These are phyloP conservation scores for Backusella tarrabulga DNA, from an alignment of 192 early-diverging fungal genomes.

Conservation along the genomic window DNA sequence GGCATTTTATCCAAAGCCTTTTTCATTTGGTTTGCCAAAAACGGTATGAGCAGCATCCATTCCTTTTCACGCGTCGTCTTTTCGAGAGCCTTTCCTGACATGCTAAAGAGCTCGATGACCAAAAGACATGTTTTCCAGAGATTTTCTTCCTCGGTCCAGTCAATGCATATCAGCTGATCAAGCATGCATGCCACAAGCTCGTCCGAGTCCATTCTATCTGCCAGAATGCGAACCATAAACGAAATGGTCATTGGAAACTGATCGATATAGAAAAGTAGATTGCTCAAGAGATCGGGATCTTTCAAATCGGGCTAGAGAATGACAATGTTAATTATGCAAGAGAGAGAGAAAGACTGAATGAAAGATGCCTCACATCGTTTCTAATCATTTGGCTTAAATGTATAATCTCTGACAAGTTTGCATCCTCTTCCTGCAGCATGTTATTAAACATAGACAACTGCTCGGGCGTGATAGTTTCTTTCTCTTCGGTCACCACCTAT, in stretches of 20 bases:
- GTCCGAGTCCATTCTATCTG: neutral
- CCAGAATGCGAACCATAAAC: neutral
- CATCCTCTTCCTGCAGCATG: neutral
- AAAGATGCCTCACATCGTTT: neutral
- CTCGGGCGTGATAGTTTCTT: neutral
- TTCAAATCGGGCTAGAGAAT: neutral
- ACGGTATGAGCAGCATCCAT: conserved; percentile 9
- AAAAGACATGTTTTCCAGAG: neutral
- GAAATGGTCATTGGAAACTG: neutral
- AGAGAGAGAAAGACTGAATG: neutral
- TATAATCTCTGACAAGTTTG: neutral
- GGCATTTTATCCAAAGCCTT: neutral
- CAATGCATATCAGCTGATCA: neutral
- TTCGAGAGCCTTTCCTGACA: neutral
- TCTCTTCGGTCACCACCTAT: neutral
- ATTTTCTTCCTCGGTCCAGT: neutral
- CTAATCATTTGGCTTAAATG: neutral
- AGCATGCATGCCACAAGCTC: neutral
- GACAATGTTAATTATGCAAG: neutral
- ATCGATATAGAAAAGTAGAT: neutral
- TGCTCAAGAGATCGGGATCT: neutral
- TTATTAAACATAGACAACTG: neutral
- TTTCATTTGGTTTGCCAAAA: neutral
- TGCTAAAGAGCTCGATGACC: neutral
- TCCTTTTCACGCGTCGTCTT: neutral